Conservation (phyloP, 495 filamentous ascomycete species). For the Penicillium paxilli region DNA sequence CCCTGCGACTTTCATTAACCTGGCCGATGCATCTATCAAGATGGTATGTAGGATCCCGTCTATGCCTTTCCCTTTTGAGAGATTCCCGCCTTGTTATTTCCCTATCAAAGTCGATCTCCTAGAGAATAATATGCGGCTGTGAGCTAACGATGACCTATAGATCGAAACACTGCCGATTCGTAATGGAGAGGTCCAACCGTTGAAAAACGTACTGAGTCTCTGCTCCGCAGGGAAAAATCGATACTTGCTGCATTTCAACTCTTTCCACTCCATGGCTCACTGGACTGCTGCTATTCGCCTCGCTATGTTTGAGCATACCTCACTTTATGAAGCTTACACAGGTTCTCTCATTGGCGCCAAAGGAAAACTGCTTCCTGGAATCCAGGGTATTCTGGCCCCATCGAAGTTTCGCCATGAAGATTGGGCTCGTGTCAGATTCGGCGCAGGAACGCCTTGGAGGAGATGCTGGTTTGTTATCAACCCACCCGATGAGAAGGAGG, state of each 20-base stretch:
- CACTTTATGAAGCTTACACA: conserved; percentile 94
- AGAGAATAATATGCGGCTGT: neutral
- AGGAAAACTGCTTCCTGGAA: conserved; percentile 83
- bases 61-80: too few relatives aligned
- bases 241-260: conserved; percentile 94
- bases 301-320: conserved; percentile 91
- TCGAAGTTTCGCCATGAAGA: conserved; percentile 76
- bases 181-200: conserved; percentile 66
- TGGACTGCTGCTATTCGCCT: conserved; percentile 96
- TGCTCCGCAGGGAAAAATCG: conserved; percentile 94
- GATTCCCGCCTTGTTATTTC: too few relatives aligned
- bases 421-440: conserved; percentile 95
- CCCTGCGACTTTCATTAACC: conserved; percentile 91
- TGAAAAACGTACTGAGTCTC: conserved; percentile 93
- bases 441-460: conserved; percentile 93
- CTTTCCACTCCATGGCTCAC: conserved; percentile 86
- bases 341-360: conserved; percentile 95
- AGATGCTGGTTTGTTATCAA: conserved; percentile 94
- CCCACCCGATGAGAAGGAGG: conserved; percentile 90
- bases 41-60: conserved; percentile 62
- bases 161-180: conserved; percentile 88
- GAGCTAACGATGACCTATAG: conserved; percentile 42
- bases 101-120: too few relatives aligned
- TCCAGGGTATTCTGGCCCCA: conserved; percentile 80
- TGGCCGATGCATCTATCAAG: conserved; percentile 95